phyloP scores from a whole-genome alignment of 2,329 filamentous ascomycete genomes.

The Furcasterigmium sp. region DNA sequence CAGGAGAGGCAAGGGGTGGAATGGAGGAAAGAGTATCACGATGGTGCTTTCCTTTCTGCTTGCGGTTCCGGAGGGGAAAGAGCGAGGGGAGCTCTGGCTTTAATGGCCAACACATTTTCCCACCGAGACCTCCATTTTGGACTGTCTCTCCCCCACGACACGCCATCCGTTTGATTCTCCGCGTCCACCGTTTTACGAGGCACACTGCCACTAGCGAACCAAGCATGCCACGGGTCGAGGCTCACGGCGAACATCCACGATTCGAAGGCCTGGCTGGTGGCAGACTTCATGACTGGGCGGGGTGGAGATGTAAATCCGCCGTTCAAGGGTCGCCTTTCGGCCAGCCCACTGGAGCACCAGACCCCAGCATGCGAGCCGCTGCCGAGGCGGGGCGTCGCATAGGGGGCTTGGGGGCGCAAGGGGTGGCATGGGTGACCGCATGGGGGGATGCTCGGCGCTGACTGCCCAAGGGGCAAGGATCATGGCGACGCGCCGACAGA shows the following conservation, averaged over 20 bases:
- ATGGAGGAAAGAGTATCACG: background rate
- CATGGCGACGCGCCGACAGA: background rate
- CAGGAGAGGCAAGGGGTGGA: background rate
- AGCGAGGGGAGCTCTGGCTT: background rate
- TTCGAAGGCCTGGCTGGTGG: background rate
- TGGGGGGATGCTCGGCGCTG: too few species aligned
- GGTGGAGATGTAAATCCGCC: background rate
- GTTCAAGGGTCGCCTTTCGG: background rate
- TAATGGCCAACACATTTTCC: background rate
- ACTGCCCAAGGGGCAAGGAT: too few species aligned
- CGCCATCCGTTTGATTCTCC: background rate
- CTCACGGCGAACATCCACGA: background rate
- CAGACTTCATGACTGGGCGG: background rate
- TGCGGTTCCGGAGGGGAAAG: background rate
- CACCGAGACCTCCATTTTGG: background rate
- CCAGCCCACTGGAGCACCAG: background rate
- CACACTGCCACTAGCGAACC: background rate
- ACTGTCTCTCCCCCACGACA: background rate
- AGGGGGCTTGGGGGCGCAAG: background rate
- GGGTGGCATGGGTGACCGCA: background rate
- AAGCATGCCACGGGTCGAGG: background rate
- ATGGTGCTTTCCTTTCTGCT: background rate
- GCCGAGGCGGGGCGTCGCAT: constrained; percentile 1
- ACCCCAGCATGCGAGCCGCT: background rate
- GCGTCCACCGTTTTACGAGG: background rate